Percentiles rank a stretch among this genome's conserved stretches.
Evolutionary conservation across 208 protist species (phyloP).

Genomic region (Trypanosoma mega): DNA sequence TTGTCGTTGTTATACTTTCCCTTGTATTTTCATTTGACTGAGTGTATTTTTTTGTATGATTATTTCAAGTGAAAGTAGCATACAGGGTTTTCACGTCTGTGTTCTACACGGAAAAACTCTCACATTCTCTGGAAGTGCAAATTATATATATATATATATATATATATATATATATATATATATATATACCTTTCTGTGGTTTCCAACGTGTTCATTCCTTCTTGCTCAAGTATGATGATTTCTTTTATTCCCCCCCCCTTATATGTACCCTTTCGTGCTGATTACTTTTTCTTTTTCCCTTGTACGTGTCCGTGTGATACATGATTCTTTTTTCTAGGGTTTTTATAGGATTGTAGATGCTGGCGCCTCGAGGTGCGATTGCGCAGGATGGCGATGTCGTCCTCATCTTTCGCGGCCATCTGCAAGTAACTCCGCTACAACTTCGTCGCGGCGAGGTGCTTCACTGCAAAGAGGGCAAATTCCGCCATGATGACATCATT

Average conservation of each 20-base stretch:
- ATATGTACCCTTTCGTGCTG: neutral
- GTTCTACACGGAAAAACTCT: no score
- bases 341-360: slow-evolving; percentile 28
- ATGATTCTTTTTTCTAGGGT: neutral
- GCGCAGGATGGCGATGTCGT: slow-evolving; percentile 77
- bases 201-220: no score
- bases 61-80: no score
- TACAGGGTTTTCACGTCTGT: no score
- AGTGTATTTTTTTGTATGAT: no score
- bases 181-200: no score
- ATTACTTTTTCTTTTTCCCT: slow-evolving; percentile 9
- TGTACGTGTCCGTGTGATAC: no score
- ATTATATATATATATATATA: no score
- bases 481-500: slow-evolving; percentile 84
- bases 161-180: no score
- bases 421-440: slow-evolving; percentile 61
- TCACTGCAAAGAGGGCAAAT: slow-evolving; percentile 84
- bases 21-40: no score
- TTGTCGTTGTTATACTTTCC: no score
- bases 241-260: neutral
- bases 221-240: neutral
- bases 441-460: slow-evolving; percentile 57
- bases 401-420: slow-evolving; percentile 67
- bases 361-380: slow-evolving; percentile 42
- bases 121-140: no score